phyloP scores from a whole-genome alignment of 192 early-diverging fungal species.

The Blastocladiella britannica region DNA sequence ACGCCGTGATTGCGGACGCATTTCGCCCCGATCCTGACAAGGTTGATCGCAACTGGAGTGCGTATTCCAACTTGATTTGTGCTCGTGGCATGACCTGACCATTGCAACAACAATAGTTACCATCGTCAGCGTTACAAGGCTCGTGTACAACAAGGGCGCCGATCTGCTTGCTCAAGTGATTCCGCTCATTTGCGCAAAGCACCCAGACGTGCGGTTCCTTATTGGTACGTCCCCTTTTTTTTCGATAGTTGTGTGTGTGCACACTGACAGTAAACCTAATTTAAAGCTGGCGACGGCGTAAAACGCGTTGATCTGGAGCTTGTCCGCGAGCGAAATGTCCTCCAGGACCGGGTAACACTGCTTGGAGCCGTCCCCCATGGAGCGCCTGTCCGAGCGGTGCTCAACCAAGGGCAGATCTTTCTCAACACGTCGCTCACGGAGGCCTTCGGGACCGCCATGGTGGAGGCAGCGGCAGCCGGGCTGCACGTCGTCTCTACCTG shows the following conservation, averaged over 20 bases:
- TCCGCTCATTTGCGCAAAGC: slow-evolving; percentile 66
- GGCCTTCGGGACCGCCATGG: slow-evolving; percentile 96
- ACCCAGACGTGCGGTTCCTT: slow-evolving; percentile 65
- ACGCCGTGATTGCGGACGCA: slow-evolving; percentile 84
- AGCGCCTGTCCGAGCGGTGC: slow-evolving; percentile 63
- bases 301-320: slow-evolving; percentile 91
- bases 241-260: too few relatives aligned
- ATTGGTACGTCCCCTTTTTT: slow-evolving; percentile 47
- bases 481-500: slow-evolving; percentile 84
- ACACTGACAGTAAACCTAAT: too few relatives aligned
- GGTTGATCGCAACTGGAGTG: slow-evolving; percentile 53
- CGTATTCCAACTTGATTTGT: slow-evolving; percentile 6
- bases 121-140: slow-evolving; percentile 74
- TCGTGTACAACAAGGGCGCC: slow-evolving; percentile 88
- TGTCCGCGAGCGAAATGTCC: slow-evolving; percentile 78
- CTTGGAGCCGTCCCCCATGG: slow-evolving; percentile 64
- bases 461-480: slow-evolving; percentile 89
- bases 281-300: slow-evolving; percentile 71
- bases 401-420: slow-evolving; percentile 85
- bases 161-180: slow-evolving; percentile 79
- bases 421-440: slow-evolving; percentile 94
- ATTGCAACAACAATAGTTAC: slow-evolving; percentile 35
- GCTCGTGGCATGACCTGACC: background rate
- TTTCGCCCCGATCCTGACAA: slow-evolving; percentile 62
- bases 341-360: slow-evolving; percentile 82